Conservation (phyloP, 2,329 filamentous ascomycete genomes). For the Zelopaecilomyces penicillatus region DNA sequence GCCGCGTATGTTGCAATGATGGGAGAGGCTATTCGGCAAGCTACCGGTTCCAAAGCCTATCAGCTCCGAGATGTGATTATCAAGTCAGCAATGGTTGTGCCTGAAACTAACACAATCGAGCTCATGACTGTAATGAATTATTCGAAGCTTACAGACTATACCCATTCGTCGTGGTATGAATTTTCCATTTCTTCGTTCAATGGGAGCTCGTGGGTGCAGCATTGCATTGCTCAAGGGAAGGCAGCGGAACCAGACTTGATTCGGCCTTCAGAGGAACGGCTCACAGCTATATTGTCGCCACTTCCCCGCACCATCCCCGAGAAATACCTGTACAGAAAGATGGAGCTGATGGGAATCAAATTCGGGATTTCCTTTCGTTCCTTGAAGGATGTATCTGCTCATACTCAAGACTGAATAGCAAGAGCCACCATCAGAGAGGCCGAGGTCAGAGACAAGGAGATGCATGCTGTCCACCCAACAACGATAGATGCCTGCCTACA, state of each 20-base stretch:
- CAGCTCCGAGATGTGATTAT: background rate
- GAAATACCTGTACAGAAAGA: slow-evolving; percentile 1
- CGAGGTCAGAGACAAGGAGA: background rate
- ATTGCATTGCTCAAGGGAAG: background rate
- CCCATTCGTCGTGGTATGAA: slow-evolving; percentile 10
- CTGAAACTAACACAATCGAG: background rate
- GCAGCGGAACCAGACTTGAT: too few relatives aligned
- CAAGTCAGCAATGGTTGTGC: background rate
- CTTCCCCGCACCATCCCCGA: too few relatives aligned
- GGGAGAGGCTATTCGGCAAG: background rate
- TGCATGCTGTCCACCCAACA: slow-evolving; percentile 27
- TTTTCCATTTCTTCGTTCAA: slow-evolving; percentile 16
- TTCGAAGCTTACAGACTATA: background rate
- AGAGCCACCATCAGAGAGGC: background rate
- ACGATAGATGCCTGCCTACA: slow-evolving; percentile 27
- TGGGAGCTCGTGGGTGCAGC: background rate
- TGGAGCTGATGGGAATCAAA: slow-evolving; percentile 1
- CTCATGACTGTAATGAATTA: background rate
- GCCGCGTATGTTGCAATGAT: background rate
- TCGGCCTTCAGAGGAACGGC: too few relatives aligned
- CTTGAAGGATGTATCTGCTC: background rate
- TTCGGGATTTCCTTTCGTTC: slow-evolving; percentile 1
- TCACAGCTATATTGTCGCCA: too few relatives aligned
- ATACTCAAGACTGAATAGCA: background rate
- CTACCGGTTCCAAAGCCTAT: background rate